phyloP scores from a whole-genome alignment of 75 land plant species.

The Selaginella moellendorffii region DNA sequence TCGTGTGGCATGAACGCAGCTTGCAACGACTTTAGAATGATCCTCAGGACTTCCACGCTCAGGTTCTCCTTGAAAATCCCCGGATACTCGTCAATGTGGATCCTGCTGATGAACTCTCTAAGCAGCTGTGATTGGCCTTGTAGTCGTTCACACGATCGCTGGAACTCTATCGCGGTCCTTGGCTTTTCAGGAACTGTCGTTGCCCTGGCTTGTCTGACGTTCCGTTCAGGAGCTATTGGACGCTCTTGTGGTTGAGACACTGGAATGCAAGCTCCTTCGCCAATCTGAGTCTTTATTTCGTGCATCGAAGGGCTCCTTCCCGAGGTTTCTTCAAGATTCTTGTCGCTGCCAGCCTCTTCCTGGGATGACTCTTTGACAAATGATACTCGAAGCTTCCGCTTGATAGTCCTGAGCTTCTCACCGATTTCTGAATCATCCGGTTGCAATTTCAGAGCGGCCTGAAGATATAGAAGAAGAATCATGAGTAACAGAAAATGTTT shows the following conservation, averaged over 20 bases:
- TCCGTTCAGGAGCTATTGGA: too few relatives aligned
- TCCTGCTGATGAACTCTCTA: conserved; percentile 14
- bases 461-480: background rate
- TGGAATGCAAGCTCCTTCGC: too few relatives aligned
- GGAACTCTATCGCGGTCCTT: conserved; percentile 19
- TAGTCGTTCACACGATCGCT: conserved; percentile 8
- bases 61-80: conserved; percentile 16
- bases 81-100: conserved; percentile 11
- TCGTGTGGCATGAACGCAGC: conserved; percentile 16
- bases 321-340: background rate
- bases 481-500: background rate
- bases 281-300: background rate
- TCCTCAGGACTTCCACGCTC: conserved; percentile 9
- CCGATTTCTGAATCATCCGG: conserved; percentile 12
- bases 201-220: background rate
- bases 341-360: background rate
- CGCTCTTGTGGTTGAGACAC: too few relatives aligned
- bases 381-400: background rate
- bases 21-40: conserved; percentile 3
- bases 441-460: conserved; percentile 5
- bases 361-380: background rate
- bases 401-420: background rate
- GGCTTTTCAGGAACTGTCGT: background rate
- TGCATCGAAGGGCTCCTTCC: background rate
- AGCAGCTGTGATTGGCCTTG: conserved; percentile 4